Conservation (phyloP, 768 basidiomycete species). For the Termitomyces sp. region DNA sequence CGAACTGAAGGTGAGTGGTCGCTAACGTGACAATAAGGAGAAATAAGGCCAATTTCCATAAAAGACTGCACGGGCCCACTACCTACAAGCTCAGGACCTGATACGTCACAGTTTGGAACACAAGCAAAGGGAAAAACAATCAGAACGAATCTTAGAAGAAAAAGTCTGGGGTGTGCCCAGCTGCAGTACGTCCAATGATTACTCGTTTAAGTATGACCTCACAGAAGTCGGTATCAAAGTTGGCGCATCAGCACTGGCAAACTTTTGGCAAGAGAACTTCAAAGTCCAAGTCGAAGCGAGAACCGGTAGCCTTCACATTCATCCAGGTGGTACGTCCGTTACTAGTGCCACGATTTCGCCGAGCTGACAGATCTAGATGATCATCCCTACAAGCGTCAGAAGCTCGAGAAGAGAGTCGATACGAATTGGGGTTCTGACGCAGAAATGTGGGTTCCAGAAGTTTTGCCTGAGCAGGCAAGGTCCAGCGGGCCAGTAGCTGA, state of each 20-base stretch:
- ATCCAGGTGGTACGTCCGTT: conserved; percentile 24
- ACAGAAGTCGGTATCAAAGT: conserved; percentile 33
- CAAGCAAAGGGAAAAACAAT: conserved; percentile 54
- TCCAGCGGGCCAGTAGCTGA: background rate
- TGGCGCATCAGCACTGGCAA: conserved; percentile 54
- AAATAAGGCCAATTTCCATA: background rate
- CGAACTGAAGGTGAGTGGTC: conserved; percentile 56
- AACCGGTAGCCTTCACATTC: conserved; percentile 36
- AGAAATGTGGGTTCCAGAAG: background rate
- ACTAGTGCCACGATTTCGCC: background rate
- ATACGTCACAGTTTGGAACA: conserved; percentile 43
- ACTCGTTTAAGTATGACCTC: background rate
- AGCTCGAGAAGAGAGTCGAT: conserved; percentile 15
- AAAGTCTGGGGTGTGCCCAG: conserved; percentile 64
- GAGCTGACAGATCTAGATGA: conserved; percentile 9
- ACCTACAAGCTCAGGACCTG: conserved; percentile 54
- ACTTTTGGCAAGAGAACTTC: conserved; percentile 74
- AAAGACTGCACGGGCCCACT: conserved; percentile 59
- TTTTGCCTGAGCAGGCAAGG: background rate
- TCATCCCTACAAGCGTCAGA: conserved; percentile 45
- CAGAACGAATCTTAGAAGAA: conserved; percentile 47
- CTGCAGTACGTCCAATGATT: conserved; percentile 40
- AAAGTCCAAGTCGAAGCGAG: conserved; percentile 65
- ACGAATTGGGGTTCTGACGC: background rate
- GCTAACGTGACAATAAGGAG: background rate